Evolutionary conservation across 2,329 filamentous ascomycete genomes (phyloP), one percentile per base, ranked within the genome.

Genomic region (Teratosphaeria viscida): DNA sequence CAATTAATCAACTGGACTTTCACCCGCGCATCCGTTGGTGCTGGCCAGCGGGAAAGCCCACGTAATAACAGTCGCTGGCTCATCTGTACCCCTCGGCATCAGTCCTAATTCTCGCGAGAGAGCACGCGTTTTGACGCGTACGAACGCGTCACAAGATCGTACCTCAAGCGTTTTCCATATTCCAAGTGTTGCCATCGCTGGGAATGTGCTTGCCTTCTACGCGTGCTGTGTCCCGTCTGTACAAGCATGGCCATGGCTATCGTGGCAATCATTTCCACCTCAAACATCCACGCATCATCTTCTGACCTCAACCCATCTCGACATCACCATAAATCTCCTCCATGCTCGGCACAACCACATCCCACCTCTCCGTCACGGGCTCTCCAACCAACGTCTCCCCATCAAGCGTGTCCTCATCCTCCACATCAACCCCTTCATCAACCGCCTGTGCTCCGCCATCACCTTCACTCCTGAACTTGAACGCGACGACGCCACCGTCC

Each of bases 401-500:
- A 39, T 61, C 64, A 8, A 59, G 54, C 54, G 55, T 55, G 7
- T 61, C 62, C n/a, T 59, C 55, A 37, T 57, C 62, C n/a, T 62
- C 65, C 43, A 60, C 55, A 12, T 60, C 58, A 26, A 57, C 59
- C 23, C 27, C 52, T 34, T 57, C 49, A 23, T 56, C 39, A 1
- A 34, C 54, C 16, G 47, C 47, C 29, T 58, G 55, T 16, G 39
- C 59, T 34, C 43, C 35, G 11, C 57, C 60, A 53, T 65, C 64
- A 32, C 61, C 61, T 14, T 66, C 63, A 53, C 53, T 56, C 26
- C 60, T 55, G 59, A 74, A 74, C 54, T 70, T 71, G 64, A 73
- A 73, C 8, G 72, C 72, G 59, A 74, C 65, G 4, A 72, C 63
- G 11, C 66, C 67, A 23, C 66, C 67, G 59, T 73, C 71, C 57